phyloP scores from a whole-genome alignment of 163 green algal species.

The Coccomyxa subellipsoidea region DNA sequence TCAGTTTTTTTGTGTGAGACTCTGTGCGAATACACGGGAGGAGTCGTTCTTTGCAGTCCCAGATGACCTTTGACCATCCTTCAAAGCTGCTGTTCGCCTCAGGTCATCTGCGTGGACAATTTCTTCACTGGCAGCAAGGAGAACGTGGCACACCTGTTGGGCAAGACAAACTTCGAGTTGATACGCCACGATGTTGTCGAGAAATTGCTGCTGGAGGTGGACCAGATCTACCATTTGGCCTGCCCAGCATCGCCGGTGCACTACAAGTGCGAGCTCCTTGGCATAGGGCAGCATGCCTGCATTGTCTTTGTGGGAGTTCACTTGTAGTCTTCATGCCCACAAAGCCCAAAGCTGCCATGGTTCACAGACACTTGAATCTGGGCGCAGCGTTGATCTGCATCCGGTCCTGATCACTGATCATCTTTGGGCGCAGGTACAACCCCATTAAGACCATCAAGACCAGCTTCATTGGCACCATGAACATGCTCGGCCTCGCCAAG shows the following conservation, averaged over 20 bases:
- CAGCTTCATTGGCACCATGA: conserved; percentile 96
- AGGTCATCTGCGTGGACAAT: conserved; percentile 99
- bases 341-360: too few relatives aligned
- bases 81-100: not conserved
- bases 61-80: not conserved
- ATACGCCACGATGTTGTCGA: conserved; percentile 98
- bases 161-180: conserved; percentile 91
- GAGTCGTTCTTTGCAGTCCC: too few relatives aligned
- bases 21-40: too few relatives aligned
- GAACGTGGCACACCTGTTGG: conserved; percentile 90
- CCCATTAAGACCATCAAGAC: conserved; percentile 99
- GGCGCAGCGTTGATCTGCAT: not conserved
- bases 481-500: conserved; percentile 99
- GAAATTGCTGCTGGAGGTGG: conserved; percentile 93
- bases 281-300: not conserved
- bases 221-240: conserved; percentile 98
- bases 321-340: not conserved
- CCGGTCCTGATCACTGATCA: not conserved
- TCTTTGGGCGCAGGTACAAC: conserved; percentile 81
- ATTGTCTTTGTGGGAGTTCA: not conserved
- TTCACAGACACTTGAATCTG: too few relatives aligned
- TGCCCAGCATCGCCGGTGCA: conserved; percentile 98
- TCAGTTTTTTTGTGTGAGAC: too few relatives aligned
- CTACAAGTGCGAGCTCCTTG: conserved; percentile 87
- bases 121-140: conserved; percentile 99